Percentiles rank a stretch among this genome's conserved stretches.
Conservation (phyloP, 331 rosid species). For the Erythrophleum ivorense region DNA sequence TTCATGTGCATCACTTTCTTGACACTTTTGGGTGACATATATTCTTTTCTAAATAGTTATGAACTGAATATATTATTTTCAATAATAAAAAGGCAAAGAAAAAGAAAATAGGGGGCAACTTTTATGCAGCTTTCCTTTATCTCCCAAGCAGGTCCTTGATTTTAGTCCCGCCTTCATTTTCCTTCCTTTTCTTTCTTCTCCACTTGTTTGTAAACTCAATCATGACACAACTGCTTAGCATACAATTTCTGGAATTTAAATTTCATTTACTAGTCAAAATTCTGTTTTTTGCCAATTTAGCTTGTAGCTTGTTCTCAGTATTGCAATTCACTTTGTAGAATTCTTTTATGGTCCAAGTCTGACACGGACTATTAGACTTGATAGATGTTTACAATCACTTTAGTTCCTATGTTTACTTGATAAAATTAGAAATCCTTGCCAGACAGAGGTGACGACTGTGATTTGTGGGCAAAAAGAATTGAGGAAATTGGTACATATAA, state of each 20-base stretch:
- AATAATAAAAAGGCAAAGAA: not conserved
- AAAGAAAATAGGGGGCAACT: not conserved
- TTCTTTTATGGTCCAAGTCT: constrained; percentile 20
- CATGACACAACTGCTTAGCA: constrained; percentile 22
- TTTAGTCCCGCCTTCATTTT: not conserved
- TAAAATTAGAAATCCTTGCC: constrained; percentile 46
- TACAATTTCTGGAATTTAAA: constrained; percentile 25
- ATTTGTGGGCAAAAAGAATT: constrained; percentile 91
- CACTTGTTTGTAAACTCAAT: constrained; percentile 17
- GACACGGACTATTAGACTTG: constrained; percentile 12
- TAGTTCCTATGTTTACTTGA: constrained; percentile 27
- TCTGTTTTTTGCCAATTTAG: constrained; percentile 29
- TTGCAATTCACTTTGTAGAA: not conserved
- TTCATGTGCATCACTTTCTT: not conserved
- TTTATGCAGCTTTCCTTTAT: not conserved
- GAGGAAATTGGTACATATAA: constrained; percentile 62
- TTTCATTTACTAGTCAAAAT: constrained; percentile 15
- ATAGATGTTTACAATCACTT: constrained; percentile 9
- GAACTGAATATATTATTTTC: constrained; percentile 5
- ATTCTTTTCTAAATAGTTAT: not conserved
- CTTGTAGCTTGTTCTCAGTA: constrained; percentile 26
- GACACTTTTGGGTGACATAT: not conserved
- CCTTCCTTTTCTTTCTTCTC: constrained; percentile 19
- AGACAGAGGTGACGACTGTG: constrained; percentile 94
- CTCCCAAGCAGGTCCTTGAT: constrained; percentile 19